Base-by-base conservation (phyloP, 75 land plant species). In the Pinus tabuliformis region DNA sequence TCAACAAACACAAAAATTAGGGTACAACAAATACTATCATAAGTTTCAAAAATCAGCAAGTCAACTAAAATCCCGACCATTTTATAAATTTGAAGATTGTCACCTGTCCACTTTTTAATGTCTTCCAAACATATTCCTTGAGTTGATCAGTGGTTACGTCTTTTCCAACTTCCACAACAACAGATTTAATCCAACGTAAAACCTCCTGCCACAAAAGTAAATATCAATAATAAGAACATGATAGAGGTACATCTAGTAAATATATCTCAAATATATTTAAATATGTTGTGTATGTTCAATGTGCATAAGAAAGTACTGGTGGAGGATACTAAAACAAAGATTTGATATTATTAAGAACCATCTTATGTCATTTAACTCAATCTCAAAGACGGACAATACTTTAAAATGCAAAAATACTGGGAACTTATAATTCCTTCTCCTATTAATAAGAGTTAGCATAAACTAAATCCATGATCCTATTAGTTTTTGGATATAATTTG, bases 81-180 rank as follows among this genome's bases (percentile, higher is more conserved):
- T 33, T 5, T 16, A 64, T 15, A 18, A 7, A 64, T 64, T 33
- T 16, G 18, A 39, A 68, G 4, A 2, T 49, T 20, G 75, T 59
- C 72, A 93, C 97, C 98, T 92, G 91, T 73, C 99, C 99, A 89
- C 95, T 87, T 21, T 92, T 97, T 74, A 97, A 83, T 59, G 98
- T 97, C 74, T 95, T 92, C 89, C 88, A 91, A 33, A 97, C 91
- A 77, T 91, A 95, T 1, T 97, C 95, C 70, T 87, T 95, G 63
- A 97, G 76, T 59, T 92, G 89, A 5, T 97, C 99, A 12, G 76
- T 87, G 60, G 86, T 70, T 42, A 92, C 86, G 80, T 92, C 94
- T 74, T 84, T 89, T 58, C 99, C 98, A 81, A 92, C 85, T 39
- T 94, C 98, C 9, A 78, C 92, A 8, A 97, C 98, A 17, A 94